Evolutionary conservation across 2,329 filamentous ascomycete genomes (phyloP).

Genomic region (Aschersonia sp.): DNA sequence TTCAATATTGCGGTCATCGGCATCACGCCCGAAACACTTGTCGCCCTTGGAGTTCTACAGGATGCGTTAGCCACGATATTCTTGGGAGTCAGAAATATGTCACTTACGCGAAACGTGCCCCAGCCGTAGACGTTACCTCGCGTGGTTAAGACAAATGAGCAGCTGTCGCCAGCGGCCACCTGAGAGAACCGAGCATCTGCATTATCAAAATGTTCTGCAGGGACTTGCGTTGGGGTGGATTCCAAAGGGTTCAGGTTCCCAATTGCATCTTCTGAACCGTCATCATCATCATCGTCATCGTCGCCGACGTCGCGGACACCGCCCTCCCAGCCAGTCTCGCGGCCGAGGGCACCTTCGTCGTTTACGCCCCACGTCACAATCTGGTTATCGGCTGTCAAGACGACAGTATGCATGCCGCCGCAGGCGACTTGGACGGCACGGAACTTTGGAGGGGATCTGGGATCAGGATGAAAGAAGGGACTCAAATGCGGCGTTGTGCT

Average conservation of each 20-base stretch:
- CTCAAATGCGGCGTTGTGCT: conserved; percentile 1
- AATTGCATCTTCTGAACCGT: not conserved
- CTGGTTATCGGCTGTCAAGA: conserved; percentile 65
- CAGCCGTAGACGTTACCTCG: conserved; percentile 68
- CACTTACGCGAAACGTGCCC: conserved; percentile 59
- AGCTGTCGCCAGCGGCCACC: conserved; percentile 59
- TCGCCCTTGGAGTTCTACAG: conserved; percentile 2
- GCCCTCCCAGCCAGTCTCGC: conserved; percentile 56
- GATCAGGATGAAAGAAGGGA: conserved; percentile 62
- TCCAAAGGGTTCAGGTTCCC: not conserved
- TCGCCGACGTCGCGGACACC: conserved; percentile 41
- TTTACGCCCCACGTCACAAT: conserved; percentile 82
- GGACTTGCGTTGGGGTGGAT: not conserved
- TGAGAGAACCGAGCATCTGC: conserved; percentile 46
- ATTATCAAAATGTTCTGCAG: conserved; percentile 40
- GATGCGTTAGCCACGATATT: not conserved
- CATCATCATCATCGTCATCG: conserved; percentile 43
- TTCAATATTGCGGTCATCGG: conserved; percentile 22
- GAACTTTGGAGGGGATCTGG: conserved; percentile 43
- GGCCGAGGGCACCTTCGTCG: conserved; percentile 66
- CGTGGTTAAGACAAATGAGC: conserved; percentile 61
- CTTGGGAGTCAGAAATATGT: not conserved
- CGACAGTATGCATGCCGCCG: conserved; percentile 71
- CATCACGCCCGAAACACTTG: conserved; percentile 39
- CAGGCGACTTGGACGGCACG: conserved; percentile 62